These are phyloP conservation scores for Nicotiana attenuata DNA, from an alignment of 257 asterid species.

Conservation along the genomic window DNA sequence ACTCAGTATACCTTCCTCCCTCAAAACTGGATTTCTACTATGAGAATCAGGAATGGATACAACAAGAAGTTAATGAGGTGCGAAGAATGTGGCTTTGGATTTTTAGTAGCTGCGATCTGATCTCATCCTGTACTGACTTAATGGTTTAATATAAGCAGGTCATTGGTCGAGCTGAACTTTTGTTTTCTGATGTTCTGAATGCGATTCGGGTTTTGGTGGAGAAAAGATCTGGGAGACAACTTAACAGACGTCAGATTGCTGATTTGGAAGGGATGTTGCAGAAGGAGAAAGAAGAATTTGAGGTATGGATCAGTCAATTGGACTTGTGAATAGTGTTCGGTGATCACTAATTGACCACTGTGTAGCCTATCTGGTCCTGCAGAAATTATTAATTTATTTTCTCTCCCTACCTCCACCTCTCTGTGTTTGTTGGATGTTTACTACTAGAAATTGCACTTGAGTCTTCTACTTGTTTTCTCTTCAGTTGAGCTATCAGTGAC, in stretches of 20 bases:
- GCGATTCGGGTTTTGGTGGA: slow-evolving; percentile 50
- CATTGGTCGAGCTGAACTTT: slow-evolving; percentile 64
- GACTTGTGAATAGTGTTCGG: neutral
- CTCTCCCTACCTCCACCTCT: neutral
- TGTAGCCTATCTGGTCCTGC: slow-evolving; percentile 7
- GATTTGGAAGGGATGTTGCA: slow-evolving; percentile 66
- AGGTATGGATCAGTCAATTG: slow-evolving; percentile 40
- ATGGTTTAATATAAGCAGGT: slow-evolving; percentile 46
- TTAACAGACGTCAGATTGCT: slow-evolving; percentile 40
- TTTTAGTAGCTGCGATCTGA: slow-evolving; percentile 11
- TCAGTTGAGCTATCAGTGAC: neutral
- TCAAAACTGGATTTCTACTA: slow-evolving; percentile 72
- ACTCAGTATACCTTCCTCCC: slow-evolving; percentile 89
- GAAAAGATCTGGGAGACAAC: slow-evolving; percentile 34
- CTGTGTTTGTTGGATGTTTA: neutral
- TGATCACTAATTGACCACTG: neutral
- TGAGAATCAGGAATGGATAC: slow-evolving; percentile 83
- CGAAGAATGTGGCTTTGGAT: slow-evolving; percentile 6
- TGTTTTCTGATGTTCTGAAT: slow-evolving; percentile 75
- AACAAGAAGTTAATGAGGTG: slow-evolving; percentile 74
- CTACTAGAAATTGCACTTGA: neutral
- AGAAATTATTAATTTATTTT: neutral
- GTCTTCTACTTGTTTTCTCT: neutral
- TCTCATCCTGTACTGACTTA: slow-evolving; percentile 12
- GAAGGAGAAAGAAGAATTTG: slow-evolving; percentile 81